Evolutionary conservation across 768 basidiomycete species (phyloP), one percentile per base, ranked within the genome.

Genomic region (Cantharellus cinnabarinus): DNA sequence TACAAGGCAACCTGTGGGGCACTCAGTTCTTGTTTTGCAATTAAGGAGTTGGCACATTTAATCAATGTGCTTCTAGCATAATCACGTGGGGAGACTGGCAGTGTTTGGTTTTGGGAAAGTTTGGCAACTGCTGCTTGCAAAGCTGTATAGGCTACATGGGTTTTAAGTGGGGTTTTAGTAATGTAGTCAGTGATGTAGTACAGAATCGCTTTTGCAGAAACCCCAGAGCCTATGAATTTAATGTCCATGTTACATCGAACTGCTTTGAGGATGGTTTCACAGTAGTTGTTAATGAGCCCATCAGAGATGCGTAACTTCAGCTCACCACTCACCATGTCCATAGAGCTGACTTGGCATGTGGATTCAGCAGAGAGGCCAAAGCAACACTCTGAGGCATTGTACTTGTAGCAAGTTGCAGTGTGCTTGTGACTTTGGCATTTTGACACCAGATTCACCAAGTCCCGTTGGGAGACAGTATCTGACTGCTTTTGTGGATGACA

Each of bases 161-260:
- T 61, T 42, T 74, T 73, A 5, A 76, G 59, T 48, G 72, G 68
- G 0, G 70, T 59, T 58, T 77, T 77, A 0, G 74, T 71, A 14
- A 77, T 75, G 56, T 77, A 77, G 58, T 77, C 69, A 0, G 75
- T 77, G 20, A 77, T 73, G 56, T 77, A 77, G 58, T 73, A 74
- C 3, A 73, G 42, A 0, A 75, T 61, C 0, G 76, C 74, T 58
- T 76, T 76, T 1, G 73, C 73, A 0, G 68, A 60, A 68, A 71
- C 20, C 62, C 76, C 76, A 0, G 74, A 75, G 0, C 69, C 70
- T 10, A 77, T 70, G 51, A 70, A 74, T 60, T 76, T 74, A 1
- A 77, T 73, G 56, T 77, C 76, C 71, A 75, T 76, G 56, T 77
- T 77, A 51, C 72, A 72, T 0, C 69, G 58, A 0, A 76, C 59